Base-by-base conservation (phyloP, 1,284 basidiomycete genomes). In the Naganishia albida region DNA sequence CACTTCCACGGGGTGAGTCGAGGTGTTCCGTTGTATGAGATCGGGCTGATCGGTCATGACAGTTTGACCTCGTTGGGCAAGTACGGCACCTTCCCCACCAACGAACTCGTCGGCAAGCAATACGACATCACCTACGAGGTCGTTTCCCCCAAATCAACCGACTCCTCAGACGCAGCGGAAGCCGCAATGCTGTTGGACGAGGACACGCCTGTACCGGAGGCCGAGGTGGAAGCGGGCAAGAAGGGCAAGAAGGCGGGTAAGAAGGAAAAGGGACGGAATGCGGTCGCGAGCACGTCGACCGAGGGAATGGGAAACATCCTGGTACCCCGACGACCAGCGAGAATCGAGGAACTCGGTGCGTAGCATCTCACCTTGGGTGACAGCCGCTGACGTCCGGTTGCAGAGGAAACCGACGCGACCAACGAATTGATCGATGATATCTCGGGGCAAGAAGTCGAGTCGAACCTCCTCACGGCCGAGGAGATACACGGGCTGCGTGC, bases 401-500 rank as follows among this genome's bases (percentile, higher is more conserved):
- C 70, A 93, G 91, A 90, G 86, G 90, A 93, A 72, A 93, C 90
- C 6, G 88, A 90, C 65, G 91, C 91, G 0, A 94, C 78, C 4
- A 94, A 94, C 72, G 90, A 94, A 73, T 82, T 90, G 0, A 94
- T 94, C 20, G 88, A 88, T 67, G 68, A 66, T 30, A 60, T 60
- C 39, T 56, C 60, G 28, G 65, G 65, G 8, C 60, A 63, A 26
- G 28, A 54, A 28, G 38, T 39, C 13, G 53, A 48, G 26, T 49
- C 56, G 2, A 51, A 52, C 16, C 10, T 51, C 15, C 39, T 63
- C 10, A 4, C 43, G 0, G 78, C 86, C 42, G 85, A 86, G 59
- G 92, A 95, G 76, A 94, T 95, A 50, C 85, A 89, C 72, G 82
- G 84, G 6, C 79, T 96, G 67, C 65, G 73, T 53, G 73, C 73